Conservation (phyloP, 169 alveolate genomes). For the Cryptosporidium ryanae region DNA sequence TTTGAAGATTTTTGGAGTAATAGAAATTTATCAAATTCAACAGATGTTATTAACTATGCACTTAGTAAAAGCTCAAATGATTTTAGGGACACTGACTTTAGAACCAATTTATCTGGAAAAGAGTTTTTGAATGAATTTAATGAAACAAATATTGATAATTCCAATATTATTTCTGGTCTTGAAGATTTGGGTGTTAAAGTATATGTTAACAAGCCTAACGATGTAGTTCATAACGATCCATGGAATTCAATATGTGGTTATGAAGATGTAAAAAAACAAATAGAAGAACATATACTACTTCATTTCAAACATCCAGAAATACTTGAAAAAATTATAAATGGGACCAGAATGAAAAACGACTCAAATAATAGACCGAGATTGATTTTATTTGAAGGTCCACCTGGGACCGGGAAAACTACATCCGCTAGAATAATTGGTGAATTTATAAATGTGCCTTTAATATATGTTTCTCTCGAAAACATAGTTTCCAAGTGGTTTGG, state of each 20-base stretch:
- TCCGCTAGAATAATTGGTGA: constrained; percentile 88
- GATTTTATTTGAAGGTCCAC: constrained; percentile 91
- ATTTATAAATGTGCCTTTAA: constrained; percentile 85
- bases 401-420: constrained; percentile 93
- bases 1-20: neutral
- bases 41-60: neutral
- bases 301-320: constrained; percentile 86
- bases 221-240: neutral
- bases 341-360: constrained; percentile 84
- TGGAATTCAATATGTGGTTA: constrained; percentile 90
- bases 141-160: neutral
- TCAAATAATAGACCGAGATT: constrained; percentile 88
- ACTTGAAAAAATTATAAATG: constrained; percentile 84
- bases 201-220: neutral
- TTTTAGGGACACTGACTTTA: neutral
- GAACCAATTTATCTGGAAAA: neutral
- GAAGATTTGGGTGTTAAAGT: constrained; percentile 69
- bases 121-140: neutral
- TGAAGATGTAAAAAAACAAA: constrained; percentile 85
- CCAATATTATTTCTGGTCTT: constrained; percentile 5
- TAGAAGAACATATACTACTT: constrained; percentile 88
- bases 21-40: neutral
- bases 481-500: constrained; percentile 90
- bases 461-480: constrained; percentile 88
- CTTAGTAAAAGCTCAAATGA: neutral